phyloP scores from a whole-genome alignment of 345 rosid species.

The Hypericum androsaemum region DNA sequence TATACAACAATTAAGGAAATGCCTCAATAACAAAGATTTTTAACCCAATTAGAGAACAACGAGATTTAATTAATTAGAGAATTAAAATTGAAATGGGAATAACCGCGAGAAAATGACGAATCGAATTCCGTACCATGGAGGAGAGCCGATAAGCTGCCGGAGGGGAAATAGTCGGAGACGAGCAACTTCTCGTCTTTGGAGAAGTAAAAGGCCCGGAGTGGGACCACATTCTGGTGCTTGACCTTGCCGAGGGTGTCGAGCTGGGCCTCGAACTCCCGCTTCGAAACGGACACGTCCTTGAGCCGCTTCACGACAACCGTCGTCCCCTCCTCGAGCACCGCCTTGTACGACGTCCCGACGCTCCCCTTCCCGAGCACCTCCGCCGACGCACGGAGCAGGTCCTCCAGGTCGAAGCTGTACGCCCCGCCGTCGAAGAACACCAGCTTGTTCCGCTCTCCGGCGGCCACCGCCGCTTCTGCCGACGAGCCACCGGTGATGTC shows the following conservation, averaged over 20 bases:
- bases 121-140: constrained; percentile 59
- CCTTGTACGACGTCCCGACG: constrained; percentile 93
- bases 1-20: too few relatives aligned
- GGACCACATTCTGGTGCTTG: constrained; percentile 74
- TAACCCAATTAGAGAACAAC: too few relatives aligned
- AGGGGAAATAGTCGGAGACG: constrained; percentile 81
- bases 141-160: constrained; percentile 84
- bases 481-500: constrained; percentile 65
- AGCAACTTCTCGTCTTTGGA: constrained; percentile 92
- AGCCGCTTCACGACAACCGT: constrained; percentile 89
- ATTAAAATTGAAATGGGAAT: neutral
- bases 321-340: constrained; percentile 91
- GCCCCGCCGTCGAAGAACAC: constrained; percentile 86
- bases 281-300: constrained; percentile 67
- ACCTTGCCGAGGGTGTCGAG: constrained; percentile 67
- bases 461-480: constrained; percentile 17
- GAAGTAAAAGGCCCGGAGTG: constrained; percentile 69
- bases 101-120: neutral
- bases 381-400: constrained; percentile 85
- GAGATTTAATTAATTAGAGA: too few relatives aligned
- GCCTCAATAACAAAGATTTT: too few relatives aligned
- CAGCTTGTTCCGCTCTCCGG: constrained; percentile 62
- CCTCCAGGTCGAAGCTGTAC: constrained; percentile 87
- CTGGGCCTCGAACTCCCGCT: constrained; percentile 72
- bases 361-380: constrained; percentile 95